Percentiles rank a stretch among this genome's conserved stretches.
phyloP scores from a whole-genome alignment of 306 rosid species.

The Inga laurina region DNA sequence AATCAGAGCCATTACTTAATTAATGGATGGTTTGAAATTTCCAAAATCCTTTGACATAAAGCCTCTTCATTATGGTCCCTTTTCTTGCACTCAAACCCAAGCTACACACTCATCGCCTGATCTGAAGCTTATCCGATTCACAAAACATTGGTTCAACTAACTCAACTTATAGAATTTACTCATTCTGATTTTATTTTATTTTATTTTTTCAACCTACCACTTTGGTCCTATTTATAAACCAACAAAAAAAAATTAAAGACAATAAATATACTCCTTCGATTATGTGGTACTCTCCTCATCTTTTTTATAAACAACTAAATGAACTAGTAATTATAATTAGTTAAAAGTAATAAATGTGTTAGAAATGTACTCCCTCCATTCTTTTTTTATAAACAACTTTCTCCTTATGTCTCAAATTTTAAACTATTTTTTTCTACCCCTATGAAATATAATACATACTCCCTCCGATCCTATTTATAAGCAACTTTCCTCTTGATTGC shows the following conservation, averaged over 20 bases:
- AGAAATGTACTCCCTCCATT: too few species aligned
- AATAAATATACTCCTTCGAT: background rate
- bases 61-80: background rate
- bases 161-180: background rate
- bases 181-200: background rate
- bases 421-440: too few species aligned
- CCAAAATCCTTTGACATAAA: background rate
- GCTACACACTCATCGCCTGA: background rate
- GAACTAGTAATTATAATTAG: too few species aligned
- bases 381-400: too few species aligned
- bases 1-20: background rate
- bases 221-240: too few species aligned
- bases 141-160: background rate
- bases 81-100: constrained; percentile 7
- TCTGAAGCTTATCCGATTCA: background rate
- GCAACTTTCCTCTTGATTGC: too few species aligned
- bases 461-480: too few species aligned
- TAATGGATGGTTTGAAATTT: background rate
- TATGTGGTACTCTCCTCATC: too few species aligned
- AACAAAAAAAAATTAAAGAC: background rate
- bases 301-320: too few species aligned
- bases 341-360: too few species aligned
- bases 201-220: background rate
- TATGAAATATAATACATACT: too few species aligned
- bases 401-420: too few species aligned